Evolutionary conservation across 345 rosid genomes (phyloP).

Genomic region (Ceriops zippeliana): DNA sequence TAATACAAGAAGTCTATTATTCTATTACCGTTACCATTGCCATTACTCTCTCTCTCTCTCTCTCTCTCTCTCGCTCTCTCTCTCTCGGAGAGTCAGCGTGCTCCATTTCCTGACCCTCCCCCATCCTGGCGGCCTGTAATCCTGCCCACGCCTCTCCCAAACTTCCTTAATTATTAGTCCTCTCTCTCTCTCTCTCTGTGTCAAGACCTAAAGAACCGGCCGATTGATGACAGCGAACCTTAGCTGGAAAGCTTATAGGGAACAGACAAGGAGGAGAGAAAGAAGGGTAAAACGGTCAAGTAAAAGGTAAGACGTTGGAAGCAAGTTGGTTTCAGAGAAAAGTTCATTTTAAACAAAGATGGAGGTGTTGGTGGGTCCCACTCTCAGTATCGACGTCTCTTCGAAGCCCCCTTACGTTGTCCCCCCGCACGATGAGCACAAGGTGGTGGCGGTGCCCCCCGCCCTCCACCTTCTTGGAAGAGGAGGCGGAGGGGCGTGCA

Average conservation of each 20-base stretch:
- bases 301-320: neutral
- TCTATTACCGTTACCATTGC: too few relatives aligned
- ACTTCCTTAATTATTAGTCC: neutral
- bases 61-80: conserved; percentile 1
- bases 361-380: conserved; percentile 60
- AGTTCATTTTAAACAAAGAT: conserved; percentile 9
- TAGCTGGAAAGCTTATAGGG: conserved; percentile 15
- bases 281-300: conserved; percentile 15
- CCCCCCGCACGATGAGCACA: conserved; percentile 24
- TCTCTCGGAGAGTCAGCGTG: neutral
- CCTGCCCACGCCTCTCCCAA: neutral
- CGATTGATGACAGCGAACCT: conserved; percentile 36
- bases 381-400: conserved; percentile 35
- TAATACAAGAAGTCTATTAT: too few relatives aligned
- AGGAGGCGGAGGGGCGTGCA: conserved; percentile 15
- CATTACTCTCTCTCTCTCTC: neutral
- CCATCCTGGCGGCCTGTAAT: neutral
- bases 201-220: neutral
- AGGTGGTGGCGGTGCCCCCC: conserved; percentile 7
- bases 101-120: conserved; percentile 5
- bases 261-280: neutral
- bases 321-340: neutral
- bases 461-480: conserved; percentile 20
- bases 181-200: neutral
- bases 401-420: conserved; percentile 21